Conservation (phyloP, 2,329 filamentous ascomycete genomes). For the Aspergillus sp. region DNA sequence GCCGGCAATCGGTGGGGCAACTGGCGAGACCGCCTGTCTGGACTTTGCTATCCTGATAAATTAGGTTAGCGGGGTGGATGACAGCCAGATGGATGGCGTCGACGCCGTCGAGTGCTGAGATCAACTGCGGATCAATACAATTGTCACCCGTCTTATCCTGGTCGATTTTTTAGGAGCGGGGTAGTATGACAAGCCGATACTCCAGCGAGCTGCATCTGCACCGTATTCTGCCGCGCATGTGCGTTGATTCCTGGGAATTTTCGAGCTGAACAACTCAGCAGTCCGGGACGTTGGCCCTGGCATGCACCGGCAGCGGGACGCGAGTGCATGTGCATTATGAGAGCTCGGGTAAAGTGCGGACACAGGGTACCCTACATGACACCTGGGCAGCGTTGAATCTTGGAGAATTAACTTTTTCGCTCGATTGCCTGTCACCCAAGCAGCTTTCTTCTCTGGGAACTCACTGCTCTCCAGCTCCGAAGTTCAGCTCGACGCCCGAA, state of each 20-base stretch:
- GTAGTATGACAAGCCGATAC: conserved; percentile 5
- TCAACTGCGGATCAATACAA: conserved; percentile 9
- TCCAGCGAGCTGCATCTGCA: background rate
- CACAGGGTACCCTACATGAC: background rate
- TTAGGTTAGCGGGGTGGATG: conserved; percentile 13
- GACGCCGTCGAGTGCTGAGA: conserved; percentile 1
- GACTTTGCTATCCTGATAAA: conserved; percentile 11
- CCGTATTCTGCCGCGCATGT: conserved; percentile 3
- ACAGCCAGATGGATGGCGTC: conserved; percentile 14
- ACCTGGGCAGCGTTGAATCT: background rate
- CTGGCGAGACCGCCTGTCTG: conserved; percentile 10
- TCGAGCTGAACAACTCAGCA: background rate
- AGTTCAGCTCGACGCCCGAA: conserved; percentile 10
- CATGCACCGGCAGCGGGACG: background rate
- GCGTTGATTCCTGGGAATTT: conserved; percentile 9
- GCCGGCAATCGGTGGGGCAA: conserved; percentile 8
- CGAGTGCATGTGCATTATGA: conserved; percentile 2
- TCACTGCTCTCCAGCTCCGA: background rate
- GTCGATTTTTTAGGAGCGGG: conserved; percentile 15
- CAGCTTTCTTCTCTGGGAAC: background rate
- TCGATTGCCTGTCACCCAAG: background rate
- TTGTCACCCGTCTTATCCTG: conserved; percentile 9
- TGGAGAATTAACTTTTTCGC: background rate
- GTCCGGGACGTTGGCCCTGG: background rate
- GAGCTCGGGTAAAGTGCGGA: background rate